Percentiles rank a stretch among this genome's conserved stretches.
Conservation (phyloP, 108 stramenopile species). For the Cyclotella baltica region DNA sequence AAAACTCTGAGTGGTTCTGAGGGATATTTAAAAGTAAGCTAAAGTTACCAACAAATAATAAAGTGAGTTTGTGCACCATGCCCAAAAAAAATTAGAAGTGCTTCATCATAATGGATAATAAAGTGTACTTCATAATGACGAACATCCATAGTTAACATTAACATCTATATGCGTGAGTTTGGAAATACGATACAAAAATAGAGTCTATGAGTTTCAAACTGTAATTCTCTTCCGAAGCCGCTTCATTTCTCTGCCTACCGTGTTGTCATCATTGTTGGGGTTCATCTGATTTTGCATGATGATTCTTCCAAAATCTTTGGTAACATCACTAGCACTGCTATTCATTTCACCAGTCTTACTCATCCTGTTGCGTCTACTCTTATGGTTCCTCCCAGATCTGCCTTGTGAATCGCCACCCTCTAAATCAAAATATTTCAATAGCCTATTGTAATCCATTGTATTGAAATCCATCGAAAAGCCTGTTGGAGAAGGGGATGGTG, state of each 20-base stretch:
- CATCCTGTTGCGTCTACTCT: neutral
- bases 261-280: neutral
- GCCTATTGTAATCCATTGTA: conserved; percentile 22
- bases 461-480: conserved; percentile 8
- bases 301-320: neutral
- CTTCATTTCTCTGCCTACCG: conserved; percentile 7
- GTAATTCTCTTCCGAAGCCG: conserved; percentile 14
- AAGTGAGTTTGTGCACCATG: no score
- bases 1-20: no score
- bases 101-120: no score
- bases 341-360: neutral
- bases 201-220: neutral
- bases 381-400: neutral
- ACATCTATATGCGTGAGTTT: no score
- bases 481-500: conserved; percentile 14
- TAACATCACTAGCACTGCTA: neutral
- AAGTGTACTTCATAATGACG: no score
- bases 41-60: no score
- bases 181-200: neutral
- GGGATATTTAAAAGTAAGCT: no score
- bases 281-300: neutral
- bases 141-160: no score
- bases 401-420: conserved; percentile 1
- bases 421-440: conserved; percentile 17
- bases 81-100: no score